Evolutionary conservation across 176 grass and related monocot species (phyloP).

Genomic region (Zizania latifolia): DNA sequence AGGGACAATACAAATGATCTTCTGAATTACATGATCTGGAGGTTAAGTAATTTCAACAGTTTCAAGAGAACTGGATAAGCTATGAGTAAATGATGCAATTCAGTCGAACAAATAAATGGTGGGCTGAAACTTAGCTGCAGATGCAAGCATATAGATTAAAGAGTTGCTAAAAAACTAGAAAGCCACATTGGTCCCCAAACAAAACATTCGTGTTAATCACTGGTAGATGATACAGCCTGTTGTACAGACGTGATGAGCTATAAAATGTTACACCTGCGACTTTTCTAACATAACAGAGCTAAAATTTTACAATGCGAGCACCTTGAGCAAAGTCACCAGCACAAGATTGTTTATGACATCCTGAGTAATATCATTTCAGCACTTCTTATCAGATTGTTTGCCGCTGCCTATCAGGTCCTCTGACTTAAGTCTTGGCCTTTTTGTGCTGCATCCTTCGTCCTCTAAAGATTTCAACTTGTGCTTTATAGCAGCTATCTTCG

Average conservation of each 20-base stretch:
- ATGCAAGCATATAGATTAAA: background rate
- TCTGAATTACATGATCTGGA: background rate
- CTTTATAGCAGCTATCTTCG: constrained; percentile 86
- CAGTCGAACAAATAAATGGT: background rate
- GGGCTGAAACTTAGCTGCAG: background rate
- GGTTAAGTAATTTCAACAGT: background rate
- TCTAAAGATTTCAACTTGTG: constrained; percentile 75
- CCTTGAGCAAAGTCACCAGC: constrained; percentile 3
- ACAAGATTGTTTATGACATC: background rate
- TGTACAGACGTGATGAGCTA: constrained; percentile 8
- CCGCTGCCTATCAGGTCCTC: background rate
- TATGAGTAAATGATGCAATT: constrained; percentile 5
- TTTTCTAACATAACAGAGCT: constrained; percentile 2
- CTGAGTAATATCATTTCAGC: constrained; percentile 14
- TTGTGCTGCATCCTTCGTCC: constrained; percentile 49
- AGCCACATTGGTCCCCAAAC: background rate
- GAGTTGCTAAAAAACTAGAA: background rate
- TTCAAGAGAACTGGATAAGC: background rate
- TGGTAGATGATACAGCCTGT: constrained; percentile 13
- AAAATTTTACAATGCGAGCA: constrained; percentile 17
- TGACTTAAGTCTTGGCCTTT: constrained; percentile 55
- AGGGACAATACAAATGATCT: background rate
- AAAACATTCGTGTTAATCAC: background rate
- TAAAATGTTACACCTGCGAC: constrained; percentile 17
- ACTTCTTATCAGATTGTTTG: constrained; percentile 26